A percentile compares a stretch with the other conserved stretches of the same genome.
Evolutionary conservation across 345 rosid genomes (phyloP).

Genomic region (Aquilaria sinensis): DNA sequence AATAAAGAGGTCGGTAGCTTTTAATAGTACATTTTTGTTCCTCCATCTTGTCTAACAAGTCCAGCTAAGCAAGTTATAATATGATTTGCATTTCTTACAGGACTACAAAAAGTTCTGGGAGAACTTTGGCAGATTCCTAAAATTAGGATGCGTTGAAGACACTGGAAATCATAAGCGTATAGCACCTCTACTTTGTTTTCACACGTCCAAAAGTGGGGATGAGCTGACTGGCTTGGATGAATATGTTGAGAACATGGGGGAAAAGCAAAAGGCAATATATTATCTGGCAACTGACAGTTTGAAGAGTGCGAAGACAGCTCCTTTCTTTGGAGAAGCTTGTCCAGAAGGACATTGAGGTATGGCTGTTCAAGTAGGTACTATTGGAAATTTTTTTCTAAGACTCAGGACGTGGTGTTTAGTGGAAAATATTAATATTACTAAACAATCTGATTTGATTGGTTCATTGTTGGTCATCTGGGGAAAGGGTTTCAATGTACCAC

Average conservation of each 20-base stretch:
- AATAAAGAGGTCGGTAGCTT: constrained; percentile 65
- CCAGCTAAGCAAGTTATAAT: constrained; percentile 7
- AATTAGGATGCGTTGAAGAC: constrained; percentile 94
- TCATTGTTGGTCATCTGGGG: background rate
- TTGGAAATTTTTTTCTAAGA: background rate
- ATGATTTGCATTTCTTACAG: constrained; percentile 32
- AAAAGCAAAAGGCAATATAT: constrained; percentile 91
- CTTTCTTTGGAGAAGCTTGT: constrained; percentile 93
- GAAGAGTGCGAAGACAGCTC: constrained; percentile 91
- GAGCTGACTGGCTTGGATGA: constrained; percentile 79
- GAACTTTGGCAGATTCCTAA: constrained; percentile 86
- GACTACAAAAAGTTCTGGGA: constrained; percentile 99
- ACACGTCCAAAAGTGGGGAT: constrained; percentile 81
- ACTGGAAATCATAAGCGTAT: constrained; percentile 95
- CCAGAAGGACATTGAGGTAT: constrained; percentile 90
- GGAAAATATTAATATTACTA: background rate
- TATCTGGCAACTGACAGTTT: constrained; percentile 91
- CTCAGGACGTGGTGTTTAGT: background rate
- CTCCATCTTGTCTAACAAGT: background rate
- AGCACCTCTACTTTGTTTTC: constrained; percentile 73
- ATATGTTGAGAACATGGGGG: constrained; percentile 91
- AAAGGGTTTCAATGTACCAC: background rate
- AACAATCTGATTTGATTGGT: background rate
- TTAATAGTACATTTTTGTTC: background rate
- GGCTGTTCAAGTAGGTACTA: background rate